Evolutionary conservation across 1,284 basidiomycete genomes (phyloP).

Genomic region (Fomitopsis betulina): DNA sequence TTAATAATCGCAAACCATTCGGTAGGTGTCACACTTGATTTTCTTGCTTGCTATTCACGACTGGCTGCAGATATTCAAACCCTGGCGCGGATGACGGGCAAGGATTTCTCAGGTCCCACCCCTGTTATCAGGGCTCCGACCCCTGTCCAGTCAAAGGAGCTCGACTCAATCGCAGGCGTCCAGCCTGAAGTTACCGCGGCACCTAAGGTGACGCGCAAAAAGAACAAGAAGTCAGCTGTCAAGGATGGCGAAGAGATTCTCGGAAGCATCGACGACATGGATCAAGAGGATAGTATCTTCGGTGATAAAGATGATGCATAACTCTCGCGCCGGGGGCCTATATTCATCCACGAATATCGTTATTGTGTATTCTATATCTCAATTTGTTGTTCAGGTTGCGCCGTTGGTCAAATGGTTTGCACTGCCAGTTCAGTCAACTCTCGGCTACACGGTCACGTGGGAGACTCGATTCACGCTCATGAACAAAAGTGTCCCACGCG

Average conservation of each 20-base stretch:
- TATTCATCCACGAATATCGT: background rate
- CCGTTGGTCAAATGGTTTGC: no score
- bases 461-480: background rate
- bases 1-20: slow-evolving; percentile 65
- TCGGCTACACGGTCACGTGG: background rate
- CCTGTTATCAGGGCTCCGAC: slow-evolving; percentile 60
- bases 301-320: background rate
- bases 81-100: slow-evolving; percentile 71
- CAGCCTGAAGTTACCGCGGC: background rate
- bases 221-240: slow-evolving; percentile 23
- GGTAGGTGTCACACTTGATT: slow-evolving; percentile 37
- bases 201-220: slow-evolving; percentile 15
- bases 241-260: slow-evolving; percentile 24
- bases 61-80: slow-evolving; percentile 54
- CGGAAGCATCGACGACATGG: slow-evolving; percentile 24
- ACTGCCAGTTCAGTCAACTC: background rate
- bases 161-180: background rate
- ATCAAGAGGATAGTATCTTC: slow-evolving; percentile 10
- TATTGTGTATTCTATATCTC: no score
- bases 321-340: background rate
- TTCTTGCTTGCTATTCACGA: background rate
- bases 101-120: slow-evolving; percentile 76
- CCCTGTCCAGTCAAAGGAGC: slow-evolving; percentile 25
- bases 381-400: no score
- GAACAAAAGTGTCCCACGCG: background rate